Conservation (phyloP, 2,329 filamentous ascomycete species). For the Penicillium sp. region DNA sequence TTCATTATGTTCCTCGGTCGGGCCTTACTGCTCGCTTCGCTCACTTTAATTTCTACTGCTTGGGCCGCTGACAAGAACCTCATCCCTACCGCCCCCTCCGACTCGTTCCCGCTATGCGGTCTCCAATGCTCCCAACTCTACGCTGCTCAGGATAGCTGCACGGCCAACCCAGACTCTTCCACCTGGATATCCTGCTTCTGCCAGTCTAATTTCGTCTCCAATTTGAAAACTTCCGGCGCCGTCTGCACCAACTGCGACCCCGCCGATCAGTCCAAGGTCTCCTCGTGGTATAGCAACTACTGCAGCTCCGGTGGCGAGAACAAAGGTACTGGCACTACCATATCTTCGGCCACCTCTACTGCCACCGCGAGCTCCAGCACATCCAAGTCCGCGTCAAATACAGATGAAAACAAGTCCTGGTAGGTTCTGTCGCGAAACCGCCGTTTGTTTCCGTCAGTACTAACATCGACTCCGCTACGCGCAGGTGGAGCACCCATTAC, state of each 20-base stretch:
- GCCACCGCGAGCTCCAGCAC: slow-evolving; percentile 3
- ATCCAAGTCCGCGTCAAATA: neutral
- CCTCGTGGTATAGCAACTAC: slow-evolving; percentile 64
- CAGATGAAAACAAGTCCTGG: slow-evolving; percentile 22
- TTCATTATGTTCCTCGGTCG: slow-evolving; percentile 8
- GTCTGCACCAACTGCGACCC: slow-evolving; percentile 58
- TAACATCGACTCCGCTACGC: neutral
- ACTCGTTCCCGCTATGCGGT: slow-evolving; percentile 59
- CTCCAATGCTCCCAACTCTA: slow-evolving; percentile 55
- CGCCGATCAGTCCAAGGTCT: slow-evolving; percentile 54
- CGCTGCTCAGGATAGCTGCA: slow-evolving; percentile 67
- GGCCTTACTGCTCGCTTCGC: slow-evolving; percentile 18
- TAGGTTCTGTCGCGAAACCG: slow-evolving; percentile 12
- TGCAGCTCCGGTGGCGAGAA: slow-evolving; percentile 49
- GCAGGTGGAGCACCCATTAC: slow-evolving; percentile 54
- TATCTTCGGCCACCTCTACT: slow-evolving; percentile 11
- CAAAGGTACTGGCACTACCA: slow-evolving; percentile 22
- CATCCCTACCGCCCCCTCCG: slow-evolving; percentile 35
- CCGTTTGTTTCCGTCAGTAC: too few relatives aligned
- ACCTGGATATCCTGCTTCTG: slow-evolving; percentile 71
- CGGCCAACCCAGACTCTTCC: slow-evolving; percentile 44
- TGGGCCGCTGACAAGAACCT: slow-evolving; percentile 26
- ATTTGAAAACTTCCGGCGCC: slow-evolving; percentile 56
- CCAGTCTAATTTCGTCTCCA: slow-evolving; percentile 53
- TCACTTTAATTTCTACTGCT: slow-evolving; percentile 21